phyloP scores from a whole-genome alignment of 2,329 filamentous ascomycete species.

The Ceratocystis colombiana region DNA sequence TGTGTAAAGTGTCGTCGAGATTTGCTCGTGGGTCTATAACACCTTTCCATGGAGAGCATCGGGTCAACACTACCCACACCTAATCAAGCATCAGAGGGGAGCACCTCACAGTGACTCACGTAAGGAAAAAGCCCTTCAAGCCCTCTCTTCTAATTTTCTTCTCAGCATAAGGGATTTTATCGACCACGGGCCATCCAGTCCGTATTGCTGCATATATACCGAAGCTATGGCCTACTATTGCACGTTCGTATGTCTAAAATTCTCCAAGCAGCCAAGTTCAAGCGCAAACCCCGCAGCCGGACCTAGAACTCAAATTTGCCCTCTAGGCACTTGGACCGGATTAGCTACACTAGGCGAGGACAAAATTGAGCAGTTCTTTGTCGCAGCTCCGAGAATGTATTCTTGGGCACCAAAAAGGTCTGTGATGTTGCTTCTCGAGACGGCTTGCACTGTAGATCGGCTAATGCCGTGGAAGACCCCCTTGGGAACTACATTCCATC shows the following conservation, averaged over 20 bases:
- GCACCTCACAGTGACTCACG: constrained; percentile 6
- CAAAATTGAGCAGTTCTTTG: background rate
- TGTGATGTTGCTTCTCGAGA: background rate
- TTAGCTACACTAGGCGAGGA: background rate
- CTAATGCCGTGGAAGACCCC: too few species aligned
- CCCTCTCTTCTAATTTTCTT: background rate
- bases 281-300: constrained; percentile 6
- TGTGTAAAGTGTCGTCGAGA: background rate
- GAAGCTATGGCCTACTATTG: background rate
- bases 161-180: background rate
- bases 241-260: too few species aligned
- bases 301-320: background rate
- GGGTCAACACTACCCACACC: background rate
- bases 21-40: background rate
- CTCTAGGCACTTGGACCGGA: background rate
- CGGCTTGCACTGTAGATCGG: background rate
- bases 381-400: constrained; percentile 2
- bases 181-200: constrained; percentile 2
- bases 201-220: background rate
- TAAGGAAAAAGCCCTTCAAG: background rate
- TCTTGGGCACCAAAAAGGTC: constrained; percentile 12
- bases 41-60: background rate
- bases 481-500: background rate
- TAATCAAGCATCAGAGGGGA: background rate
- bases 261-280: background rate